These are phyloP conservation scores for Yamadazyma sp. DNA, from an alignment of 805 yeast genomes.

Conservation along the genomic window DNA sequence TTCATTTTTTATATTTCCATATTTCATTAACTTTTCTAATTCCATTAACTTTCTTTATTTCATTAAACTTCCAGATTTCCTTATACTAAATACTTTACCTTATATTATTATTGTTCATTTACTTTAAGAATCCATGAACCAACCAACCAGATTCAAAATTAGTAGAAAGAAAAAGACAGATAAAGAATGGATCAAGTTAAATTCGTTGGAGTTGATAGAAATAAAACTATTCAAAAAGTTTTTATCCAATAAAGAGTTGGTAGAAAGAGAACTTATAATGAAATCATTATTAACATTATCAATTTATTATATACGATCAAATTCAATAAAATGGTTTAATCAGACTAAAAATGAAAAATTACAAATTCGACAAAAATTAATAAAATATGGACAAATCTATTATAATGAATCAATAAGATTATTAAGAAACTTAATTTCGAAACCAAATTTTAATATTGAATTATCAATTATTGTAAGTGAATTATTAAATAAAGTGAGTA, in stretches of 20 bases:
- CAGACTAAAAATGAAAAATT: conserved; percentile 2
- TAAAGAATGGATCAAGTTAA: neutral
- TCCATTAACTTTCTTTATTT: too few relatives aligned
- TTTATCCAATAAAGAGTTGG: conserved; percentile 4
- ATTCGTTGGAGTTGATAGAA: conserved; percentile 7
- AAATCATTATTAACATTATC: conserved; percentile 11
- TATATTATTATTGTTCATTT: too few relatives aligned
- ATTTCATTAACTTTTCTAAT: too few relatives aligned
- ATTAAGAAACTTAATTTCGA: conserved; percentile 5
- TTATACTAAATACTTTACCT: too few relatives aligned
- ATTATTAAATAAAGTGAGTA: conserved; percentile 18
- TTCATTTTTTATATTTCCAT: too few relatives aligned
- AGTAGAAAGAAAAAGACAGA: neutral
- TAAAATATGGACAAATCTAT: conserved; percentile 8
- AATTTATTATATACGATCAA: conserved; percentile 11
- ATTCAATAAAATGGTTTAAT: conserved; percentile 11
- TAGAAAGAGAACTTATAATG: conserved; percentile 7
- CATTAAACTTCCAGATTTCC: too few relatives aligned
- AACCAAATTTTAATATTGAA: conserved; percentile 9
- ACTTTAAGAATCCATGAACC: too few relatives aligned
- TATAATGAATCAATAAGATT: conserved; percentile 8
- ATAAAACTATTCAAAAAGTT: conserved; percentile 6
- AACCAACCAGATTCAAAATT: neutral
- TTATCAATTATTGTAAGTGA: conserved; percentile 18
- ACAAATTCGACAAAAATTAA: conserved; percentile 1